A percentile compares a stretch with the other conserved stretches of the same genome.
These are phyloP conservation scores for Wallacemonas rigidus DNA, from an alignment of 208 protist genomes.

Conservation along the genomic window DNA sequence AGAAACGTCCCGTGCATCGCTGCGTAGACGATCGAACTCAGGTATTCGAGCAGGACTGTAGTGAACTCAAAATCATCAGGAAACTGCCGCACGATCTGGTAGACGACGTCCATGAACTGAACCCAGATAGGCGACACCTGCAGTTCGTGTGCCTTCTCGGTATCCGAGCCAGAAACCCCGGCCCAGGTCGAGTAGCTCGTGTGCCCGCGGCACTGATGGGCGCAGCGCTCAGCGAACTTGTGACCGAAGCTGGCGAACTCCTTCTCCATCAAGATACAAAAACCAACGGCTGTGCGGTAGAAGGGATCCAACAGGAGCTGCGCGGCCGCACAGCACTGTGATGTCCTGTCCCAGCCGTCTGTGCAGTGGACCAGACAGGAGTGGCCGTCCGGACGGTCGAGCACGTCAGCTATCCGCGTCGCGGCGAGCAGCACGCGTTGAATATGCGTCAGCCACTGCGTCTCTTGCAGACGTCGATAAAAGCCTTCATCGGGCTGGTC, in stretches of 20 bases:
- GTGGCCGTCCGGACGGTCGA: conserved; percentile 39
- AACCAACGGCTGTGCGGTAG: conserved; percentile 94
- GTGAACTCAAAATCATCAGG: conserved; percentile 96
- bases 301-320: conserved; percentile 94
- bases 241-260: conserved; percentile 96
- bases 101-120: conserved; percentile 96
- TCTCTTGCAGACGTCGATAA: conserved; percentile 50
- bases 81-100: conserved; percentile 92
- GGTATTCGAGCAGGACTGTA: conserved; percentile 69
- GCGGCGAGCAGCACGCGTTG: conserved; percentile 67
- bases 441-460: conserved; percentile 65
- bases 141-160: conserved; percentile 41
- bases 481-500: conserved; percentile 53
- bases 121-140: conserved; percentile 93
- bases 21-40: conserved; percentile 88
- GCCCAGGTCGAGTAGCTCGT: conserved; percentile 45
- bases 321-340: conserved; percentile 83
- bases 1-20: conserved; percentile 89
- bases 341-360: conserved; percentile 96
- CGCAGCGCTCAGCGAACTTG: conserved; percentile 93
- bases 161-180: conserved; percentile 51
- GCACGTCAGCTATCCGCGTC: conserved; percentile 37
- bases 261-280: conserved; percentile 94
- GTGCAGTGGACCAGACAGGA: conserved; percentile 93
- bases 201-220: conserved; percentile 61